Base-by-base conservation (phyloP, 1,284 basidiomycete genomes). In the Papiliotrema laurentii region DNA sequence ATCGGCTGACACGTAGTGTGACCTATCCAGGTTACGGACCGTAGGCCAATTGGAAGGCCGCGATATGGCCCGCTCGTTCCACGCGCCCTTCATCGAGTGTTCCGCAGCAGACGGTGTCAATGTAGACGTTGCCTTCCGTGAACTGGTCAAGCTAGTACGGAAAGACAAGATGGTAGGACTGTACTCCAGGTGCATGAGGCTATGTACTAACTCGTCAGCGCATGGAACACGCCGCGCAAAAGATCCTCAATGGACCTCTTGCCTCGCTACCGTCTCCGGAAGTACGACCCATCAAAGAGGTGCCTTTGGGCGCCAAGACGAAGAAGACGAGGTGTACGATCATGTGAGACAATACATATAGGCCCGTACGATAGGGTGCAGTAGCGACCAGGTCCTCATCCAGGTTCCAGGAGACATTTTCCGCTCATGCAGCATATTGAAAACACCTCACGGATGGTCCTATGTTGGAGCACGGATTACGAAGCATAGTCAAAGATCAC, bases 91-190 rank as follows among this genome's bases (percentile, higher is more conserved):
- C 54, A 78, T 80, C 52, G 79, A 80, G 62, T 79, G 78, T 18
- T 79, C 78, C 46, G 79, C 79, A 26, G 78, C 76, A 61, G 76
- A 79, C 46, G 69, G 79, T 10, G 72, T 80, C 54, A 80, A 80
- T 54, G 78, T 80, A 27, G 79, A 80, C 58, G 74, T 79, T 44
- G 77, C 78, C 14, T 80, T 80, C 61, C 67, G 66, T 51, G 72
- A 78, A 50, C 68, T 80, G n/a, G 78, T 80, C 28, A 72, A 77
- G 44, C 72, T 79, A 49, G 79, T 80, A 30, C 56, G 78, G 31
- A 71, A 74, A 45, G 78, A 76, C 58, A 77, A 80, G 64, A 71
- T 67, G 58, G 75, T 75, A 46, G 50, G 63, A 16, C 13, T n/a
- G 19, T 25, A n/a, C 25, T 7, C 14, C 6, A n/a, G 10, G 38